Conservation (phyloP, 1,284 basidiomycete genomes). For the Trichosporon sp. region DNA sequence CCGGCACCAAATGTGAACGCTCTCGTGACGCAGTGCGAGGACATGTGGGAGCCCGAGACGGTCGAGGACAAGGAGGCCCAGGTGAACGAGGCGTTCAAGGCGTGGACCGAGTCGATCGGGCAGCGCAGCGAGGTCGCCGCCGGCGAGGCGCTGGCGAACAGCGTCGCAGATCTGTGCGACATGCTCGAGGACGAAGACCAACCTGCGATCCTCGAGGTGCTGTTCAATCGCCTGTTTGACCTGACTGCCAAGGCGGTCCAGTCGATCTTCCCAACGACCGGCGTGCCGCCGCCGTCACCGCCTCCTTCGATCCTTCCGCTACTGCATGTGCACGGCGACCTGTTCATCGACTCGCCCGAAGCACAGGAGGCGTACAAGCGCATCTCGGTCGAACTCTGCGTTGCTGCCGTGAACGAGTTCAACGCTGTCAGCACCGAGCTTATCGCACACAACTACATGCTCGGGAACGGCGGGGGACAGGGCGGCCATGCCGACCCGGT, state of each 20-base stretch:
- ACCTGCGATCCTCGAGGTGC: constrained; percentile 23
- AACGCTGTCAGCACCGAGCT: constrained; percentile 32
- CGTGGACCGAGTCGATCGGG: constrained; percentile 36
- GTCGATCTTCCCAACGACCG: constrained; percentile 36
- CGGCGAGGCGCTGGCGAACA: constrained; percentile 19
- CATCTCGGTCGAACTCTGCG: constrained; percentile 38
- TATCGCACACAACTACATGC: constrained; percentile 16
- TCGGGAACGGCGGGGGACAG: constrained; percentile 23
- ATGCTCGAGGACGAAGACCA: constrained; percentile 20
- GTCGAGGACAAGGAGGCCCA: constrained; percentile 36
- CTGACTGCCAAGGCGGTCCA: constrained; percentile 21
- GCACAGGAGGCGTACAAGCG: constrained; percentile 21
- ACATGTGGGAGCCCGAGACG: constrained; percentile 41
- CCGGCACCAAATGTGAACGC: neutral
- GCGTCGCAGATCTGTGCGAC: constrained; percentile 25
- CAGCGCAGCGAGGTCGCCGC: constrained; percentile 24
- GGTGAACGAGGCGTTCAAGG: constrained; percentile 27
- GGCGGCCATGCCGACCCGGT: constrained; percentile 20
- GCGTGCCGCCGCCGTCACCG: constrained; percentile 26
- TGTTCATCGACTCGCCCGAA: constrained; percentile 23
- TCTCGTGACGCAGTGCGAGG: constrained; percentile 41
- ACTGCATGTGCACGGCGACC: constrained; percentile 23
- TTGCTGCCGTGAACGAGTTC: constrained; percentile 43
- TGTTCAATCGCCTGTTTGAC: constrained; percentile 24
- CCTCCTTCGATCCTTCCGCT: constrained; percentile 35